Evolutionary conservation across 768 basidiomycete species (phyloP), one percentile per base, ranked within the genome.

Genomic region (Suillus sp.): DNA sequence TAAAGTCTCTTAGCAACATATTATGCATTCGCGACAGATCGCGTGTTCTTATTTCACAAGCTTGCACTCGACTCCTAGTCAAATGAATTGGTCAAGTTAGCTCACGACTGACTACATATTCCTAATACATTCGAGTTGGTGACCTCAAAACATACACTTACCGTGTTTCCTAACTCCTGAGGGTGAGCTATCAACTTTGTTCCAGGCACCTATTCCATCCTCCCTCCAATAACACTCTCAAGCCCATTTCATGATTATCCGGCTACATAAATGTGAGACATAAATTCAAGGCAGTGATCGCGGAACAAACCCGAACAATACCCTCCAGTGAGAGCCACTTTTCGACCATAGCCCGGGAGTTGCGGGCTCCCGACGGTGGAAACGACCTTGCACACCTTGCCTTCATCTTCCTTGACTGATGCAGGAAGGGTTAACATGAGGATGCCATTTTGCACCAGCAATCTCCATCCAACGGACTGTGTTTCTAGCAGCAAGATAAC

Each of bases 171-270:
- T 77, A 76, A n/a, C 50, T 82, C 78, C 61, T 77, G 77, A n/a
- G 81, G 82, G 60, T 70, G 77, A 1, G 64, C 78, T 7, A 84
- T 74, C 18, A 84, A 67, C 68, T 84, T 84, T 16, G 65, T 69
- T 4, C 78, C 81, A 27, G 79, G 81, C 30, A 83, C 73, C 62
- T 78, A 63, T 11, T 77, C 72, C 4, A 66, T 64, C 68, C 69
- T 70, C 3, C 78, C 81, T 14, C 58, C 72, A 0, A 62, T 47
- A 13, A 84, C 74, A 8, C 77, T 81, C 6, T 67, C 60, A 1
- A 84, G 71, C 2, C 83, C 83, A 25, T 70, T 66, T 84, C 78
- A 7, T 76, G 64, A 16, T 72, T 70, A 65, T 77, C 78, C 1
- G 83, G 79, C 80, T 79, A 54, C 25, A 66, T 1, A 30, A 16